Evolutionary conservation across 2,329 filamentous ascomycete genomes (phyloP), one percentile per base, ranked within the genome.

Genomic region (Alternaria gaisen): DNA sequence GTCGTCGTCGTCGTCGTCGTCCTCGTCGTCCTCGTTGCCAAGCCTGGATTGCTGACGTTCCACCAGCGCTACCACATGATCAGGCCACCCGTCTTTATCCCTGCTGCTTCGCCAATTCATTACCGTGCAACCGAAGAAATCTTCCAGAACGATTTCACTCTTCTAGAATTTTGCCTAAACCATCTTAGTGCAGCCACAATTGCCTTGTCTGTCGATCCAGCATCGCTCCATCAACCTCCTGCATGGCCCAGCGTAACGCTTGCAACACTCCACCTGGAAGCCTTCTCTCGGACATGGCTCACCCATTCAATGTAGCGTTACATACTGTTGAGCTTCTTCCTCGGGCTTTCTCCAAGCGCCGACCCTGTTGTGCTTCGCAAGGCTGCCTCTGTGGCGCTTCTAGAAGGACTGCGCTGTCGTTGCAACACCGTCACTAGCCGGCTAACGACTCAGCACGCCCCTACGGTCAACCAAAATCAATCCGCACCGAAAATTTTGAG

Each of bases 91-190:
- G 18, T 34, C 43, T 11, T 30, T 34, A 46, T 30, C 56, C 56
- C 42, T 47, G 43, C 9, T 43, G 38, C 41, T 34, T 32, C 46
- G 18, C 36, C 18, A 28, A 9, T 24, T 38, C 24, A 12, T 38
- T 34, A 57, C 66, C 69, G 67, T 72, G 67, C 64, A 44, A 38
- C 63, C 48, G 32, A 46, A 56, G 20, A 56, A 59, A 54, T 63
- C 58, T 70, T 71, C 68, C 58, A 65, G 70, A 72, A 72, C 48
- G 47, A 56, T 59, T 65, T 48, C 55, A 60, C 54, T 41, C 66
- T 76, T 78, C 75, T 68, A 73, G 75, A 77, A 77, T 65, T 48
- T 65, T 77, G 58, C 74, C 67, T 36, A 46, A 74, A 68, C 28
- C 47, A 58, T 65, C 22, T 43, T 71, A 72, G 62, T 48, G 56